Evolutionary conservation across 495 filamentous ascomycete species (phyloP), one percentile per base, ranked within the genome.

Genomic region (Glarea lozoyensis): DNA sequence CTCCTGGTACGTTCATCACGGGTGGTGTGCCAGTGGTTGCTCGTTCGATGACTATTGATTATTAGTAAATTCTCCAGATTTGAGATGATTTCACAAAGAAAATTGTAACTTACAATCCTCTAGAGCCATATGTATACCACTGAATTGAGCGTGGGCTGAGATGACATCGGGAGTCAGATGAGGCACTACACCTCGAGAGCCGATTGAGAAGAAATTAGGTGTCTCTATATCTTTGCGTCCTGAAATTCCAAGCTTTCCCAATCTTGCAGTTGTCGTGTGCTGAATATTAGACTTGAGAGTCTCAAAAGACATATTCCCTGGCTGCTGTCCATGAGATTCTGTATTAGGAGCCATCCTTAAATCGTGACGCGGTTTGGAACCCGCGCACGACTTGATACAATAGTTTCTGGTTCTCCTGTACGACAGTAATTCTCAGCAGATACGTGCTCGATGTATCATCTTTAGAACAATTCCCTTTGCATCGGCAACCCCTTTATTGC

Each of bases 111-210:
- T 66, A 96, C 92, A 98, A 61, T 98, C 93, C 72, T 98, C 92
- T 10, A 97, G 61, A 10, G 84, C 86, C 43, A 88, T 67, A 60
- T 90, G 94, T 18, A 87, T 66, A 36, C 83, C 85, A 15, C 61
- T 63, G 31, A 88, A 67, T 4, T 73, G 54, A 5, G 80, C 77
- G 49, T 83, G 72, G 25, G 78, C 75, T 19, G 62, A 60, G 48
- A 90, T 63, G 50, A 83, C 81, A 67, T 98, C 92, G 41, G 87
- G 90, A 12, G 88, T 78, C 40, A 98, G 62, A 64, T 98, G 92
- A 17, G 92, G 86, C 21, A 96, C 65, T 1, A 69, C 73, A 10
- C 92, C 92, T 45, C 92, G 74, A 30, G 93, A 94, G 2, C 84
- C 83, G 49, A 80, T 62, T 23, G 76, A 79, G 30, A 96, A 60